Evolutionary conservation across 192 early-diverging fungal species (phyloP).

Genomic region (Gamsiella multidivaricata): DNA sequence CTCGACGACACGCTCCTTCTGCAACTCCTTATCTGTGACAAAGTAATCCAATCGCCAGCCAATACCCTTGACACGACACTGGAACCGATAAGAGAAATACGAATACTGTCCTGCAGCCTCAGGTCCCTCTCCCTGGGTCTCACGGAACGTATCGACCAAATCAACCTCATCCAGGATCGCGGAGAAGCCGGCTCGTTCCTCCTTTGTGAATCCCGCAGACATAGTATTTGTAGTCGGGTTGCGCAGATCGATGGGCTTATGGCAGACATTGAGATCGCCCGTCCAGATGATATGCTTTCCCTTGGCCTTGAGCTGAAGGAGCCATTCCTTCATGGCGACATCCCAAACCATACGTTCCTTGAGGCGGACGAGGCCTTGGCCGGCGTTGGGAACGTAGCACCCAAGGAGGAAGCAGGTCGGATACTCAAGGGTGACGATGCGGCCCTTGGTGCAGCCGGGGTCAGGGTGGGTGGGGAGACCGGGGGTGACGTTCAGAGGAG

Average conservation of each 20-base stretch:
- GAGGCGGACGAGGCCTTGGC: conserved; percentile 76
- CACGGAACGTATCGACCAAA: conserved; percentile 79
- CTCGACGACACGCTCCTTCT: conserved; percentile 67
- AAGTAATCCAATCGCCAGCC: conserved; percentile 94
- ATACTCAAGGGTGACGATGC: conserved; percentile 79
- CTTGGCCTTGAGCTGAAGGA: conserved; percentile 71
- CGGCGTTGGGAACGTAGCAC: conserved; percentile 86
- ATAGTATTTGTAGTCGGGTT: conserved; percentile 78
- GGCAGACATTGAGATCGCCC: conserved; percentile 89
- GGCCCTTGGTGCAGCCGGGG: conserved; percentile 64
- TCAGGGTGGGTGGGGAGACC: conserved; percentile 67
- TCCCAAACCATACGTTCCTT: conserved; percentile 74
- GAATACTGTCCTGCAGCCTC: conserved; percentile 68
- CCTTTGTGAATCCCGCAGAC: conserved; percentile 84
- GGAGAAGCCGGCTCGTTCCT: conserved; percentile 81
- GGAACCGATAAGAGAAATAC: conserved; percentile 83
- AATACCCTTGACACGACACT: conserved; percentile 72
- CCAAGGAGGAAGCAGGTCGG: conserved; percentile 71
- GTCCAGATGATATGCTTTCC: conserved; percentile 81
- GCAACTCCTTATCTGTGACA: conserved; percentile 67
- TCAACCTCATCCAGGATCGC: conserved; percentile 63
- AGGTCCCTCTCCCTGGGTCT: conserved; percentile 72
- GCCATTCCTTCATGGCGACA: conserved; percentile 70
- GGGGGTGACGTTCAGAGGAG: conserved; percentile 70
- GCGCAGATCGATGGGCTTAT: conserved; percentile 78